A percentile compares a stretch with the other conserved stretches of the same genome.
Evolutionary conservation across 257 asterid species (phyloP).

Genomic region (Nicotiana benthamiana): DNA sequence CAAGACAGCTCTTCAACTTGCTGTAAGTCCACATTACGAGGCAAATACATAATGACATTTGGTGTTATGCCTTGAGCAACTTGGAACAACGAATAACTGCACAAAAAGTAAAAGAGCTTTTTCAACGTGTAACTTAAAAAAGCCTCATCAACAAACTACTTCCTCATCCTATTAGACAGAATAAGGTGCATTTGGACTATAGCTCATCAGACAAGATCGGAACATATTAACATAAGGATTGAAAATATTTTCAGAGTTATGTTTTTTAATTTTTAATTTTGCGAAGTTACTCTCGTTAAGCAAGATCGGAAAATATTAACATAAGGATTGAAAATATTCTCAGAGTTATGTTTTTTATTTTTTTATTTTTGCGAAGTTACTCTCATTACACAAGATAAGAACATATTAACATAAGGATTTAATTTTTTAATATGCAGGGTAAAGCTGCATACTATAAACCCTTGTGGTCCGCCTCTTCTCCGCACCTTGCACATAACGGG

Average conservation of each 20-base stretch:
- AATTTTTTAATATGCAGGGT: no score
- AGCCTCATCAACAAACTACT: not conserved
- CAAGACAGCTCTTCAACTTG: conserved; percentile 68
- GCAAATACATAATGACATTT: conserved; percentile 72
- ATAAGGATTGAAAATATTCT: no score
- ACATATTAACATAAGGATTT: no score
- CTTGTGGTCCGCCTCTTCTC: no score
- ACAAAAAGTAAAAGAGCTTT: not conserved
- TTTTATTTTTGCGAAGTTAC: no score
- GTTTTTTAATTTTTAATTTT: no score
- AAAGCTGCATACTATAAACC: no score
- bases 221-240: not conserved
- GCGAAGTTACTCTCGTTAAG: not conserved
- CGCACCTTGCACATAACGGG: no score
- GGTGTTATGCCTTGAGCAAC: conserved; percentile 60
- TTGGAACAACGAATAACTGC: conserved; percentile 65
- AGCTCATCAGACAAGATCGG: not conserved
- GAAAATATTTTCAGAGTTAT: not conserved
- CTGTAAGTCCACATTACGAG: conserved; percentile 53
- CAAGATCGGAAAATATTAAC: no score
- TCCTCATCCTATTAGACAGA: no score
- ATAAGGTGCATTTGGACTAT: not conserved
- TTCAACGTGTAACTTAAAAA: not conserved
- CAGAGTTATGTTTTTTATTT: no score
- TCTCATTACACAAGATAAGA: no score